Percentiles rank a stretch among this genome's conserved stretches.
phyloP scores from a whole-genome alignment of 1,284 basidiomycete genomes.

The Ustilago lituana region DNA sequence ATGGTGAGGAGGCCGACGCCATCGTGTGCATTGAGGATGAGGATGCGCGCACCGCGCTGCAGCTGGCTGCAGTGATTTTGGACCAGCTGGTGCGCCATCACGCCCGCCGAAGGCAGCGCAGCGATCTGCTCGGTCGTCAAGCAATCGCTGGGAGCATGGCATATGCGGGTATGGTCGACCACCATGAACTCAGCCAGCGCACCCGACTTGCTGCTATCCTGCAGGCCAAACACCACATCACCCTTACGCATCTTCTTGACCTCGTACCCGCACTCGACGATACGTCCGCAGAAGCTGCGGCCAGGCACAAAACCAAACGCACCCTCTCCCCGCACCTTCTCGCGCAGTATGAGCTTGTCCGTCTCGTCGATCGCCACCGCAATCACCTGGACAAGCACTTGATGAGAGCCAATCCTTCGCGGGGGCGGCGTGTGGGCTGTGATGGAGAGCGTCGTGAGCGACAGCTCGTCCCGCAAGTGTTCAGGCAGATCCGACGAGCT shows the following conservation, averaged over 20 bases:
- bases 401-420: slow-evolving; percentile 65
- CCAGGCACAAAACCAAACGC: slow-evolving; percentile 68
- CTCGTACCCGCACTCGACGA: slow-evolving; percentile 68
- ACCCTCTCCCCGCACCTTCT: slow-evolving; percentile 61
- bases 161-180: slow-evolving; percentile 66
- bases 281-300: slow-evolving; percentile 68
- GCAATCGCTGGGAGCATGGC: slow-evolving; percentile 67
- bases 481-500: slow-evolving; percentile 50
- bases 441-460: slow-evolving; percentile 53
- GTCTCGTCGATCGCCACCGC: slow-evolving; percentile 68
- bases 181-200: slow-evolving; percentile 68
- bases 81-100: slow-evolving; percentile 68
- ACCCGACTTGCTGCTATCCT: slow-evolving; percentile 66
- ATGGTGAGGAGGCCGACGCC: slow-evolving; percentile 68
- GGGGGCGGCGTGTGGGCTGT: slow-evolving; percentile 65
- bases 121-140: slow-evolving; percentile 68
- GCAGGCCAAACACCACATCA: slow-evolving; percentile 69
- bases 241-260: slow-evolving; percentile 67
- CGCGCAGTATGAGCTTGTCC: slow-evolving; percentile 64
- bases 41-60: slow-evolving; percentile 65
- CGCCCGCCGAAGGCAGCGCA: slow-evolving; percentile 67
- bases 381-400: slow-evolving; percentile 68
- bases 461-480: slow-evolving; percentile 55
- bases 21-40: slow-evolving; percentile 69
- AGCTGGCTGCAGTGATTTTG: slow-evolving; percentile 66